Conservation (phyloP, 441 rosid species). For the Capsella rubella region DNA sequence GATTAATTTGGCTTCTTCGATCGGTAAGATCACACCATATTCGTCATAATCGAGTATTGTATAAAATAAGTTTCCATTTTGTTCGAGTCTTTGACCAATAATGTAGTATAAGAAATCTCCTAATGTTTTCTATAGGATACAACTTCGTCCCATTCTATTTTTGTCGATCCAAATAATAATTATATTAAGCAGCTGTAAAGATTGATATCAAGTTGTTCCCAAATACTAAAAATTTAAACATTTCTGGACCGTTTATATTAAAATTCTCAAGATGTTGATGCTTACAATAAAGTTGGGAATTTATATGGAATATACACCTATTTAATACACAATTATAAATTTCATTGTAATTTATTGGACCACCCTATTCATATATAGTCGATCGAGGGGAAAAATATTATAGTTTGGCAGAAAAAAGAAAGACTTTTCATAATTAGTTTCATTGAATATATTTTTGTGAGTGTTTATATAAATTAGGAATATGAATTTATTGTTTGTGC, state of each 20-base stretch:
- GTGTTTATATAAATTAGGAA: slow-evolving; percentile 13
- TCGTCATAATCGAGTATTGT: too few relatives aligned
- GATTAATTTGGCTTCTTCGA: background rate
- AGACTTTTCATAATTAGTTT: slow-evolving; percentile 35
- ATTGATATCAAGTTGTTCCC: slow-evolving; percentile 9
- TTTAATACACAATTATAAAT: slow-evolving; percentile 17
- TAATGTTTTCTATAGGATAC: background rate
- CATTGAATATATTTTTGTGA: background rate
- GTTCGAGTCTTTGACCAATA: slow-evolving; percentile 15
- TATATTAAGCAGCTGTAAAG: background rate
- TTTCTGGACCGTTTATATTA: background rate
- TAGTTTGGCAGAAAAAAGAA: slow-evolving; percentile 31
- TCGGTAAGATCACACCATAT: background rate
- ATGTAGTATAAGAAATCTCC: background rate
- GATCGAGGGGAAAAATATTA: slow-evolving; percentile 17
- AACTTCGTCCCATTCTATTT: background rate
- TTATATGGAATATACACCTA: slow-evolving; percentile 25
- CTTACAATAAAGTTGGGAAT: slow-evolving; percentile 27
- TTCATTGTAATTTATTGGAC: slow-evolving; percentile 35
- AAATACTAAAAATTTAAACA: slow-evolving; percentile 2
- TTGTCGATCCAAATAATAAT: background rate
- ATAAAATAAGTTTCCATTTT: background rate
- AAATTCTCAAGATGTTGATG: slow-evolving; percentile 22
- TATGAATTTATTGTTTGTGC: slow-evolving; percentile 28
- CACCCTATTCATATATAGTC: slow-evolving; percentile 38